Evolutionary conservation across 78 protist genomes (phyloP), one percentile per base, ranked within the genome.

Genomic region (Polysphondylium violaceum): DNA sequence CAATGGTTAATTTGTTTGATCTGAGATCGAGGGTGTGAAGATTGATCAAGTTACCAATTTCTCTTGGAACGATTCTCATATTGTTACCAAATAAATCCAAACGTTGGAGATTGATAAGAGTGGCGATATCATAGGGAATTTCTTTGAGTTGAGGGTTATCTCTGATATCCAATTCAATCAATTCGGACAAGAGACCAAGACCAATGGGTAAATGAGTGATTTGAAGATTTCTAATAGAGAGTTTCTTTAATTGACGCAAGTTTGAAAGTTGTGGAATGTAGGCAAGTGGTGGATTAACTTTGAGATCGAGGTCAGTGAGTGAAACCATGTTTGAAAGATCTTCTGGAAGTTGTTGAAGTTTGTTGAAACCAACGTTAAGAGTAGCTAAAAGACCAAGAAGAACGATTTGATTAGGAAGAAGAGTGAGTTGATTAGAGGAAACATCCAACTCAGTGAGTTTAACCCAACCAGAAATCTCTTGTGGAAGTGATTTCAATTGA

Each of bases 111-210:
- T 81, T 81, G 74, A 59, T 69, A 19, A 92, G 74, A 1, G 87
- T 65, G 29, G 92, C 92, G 38, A 92, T 74, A 86, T 92, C 93
- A 14, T 81, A 81, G 17, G 90, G 87, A 14, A 78, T 74, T 55
- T 88, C 87, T 72, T 76, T 76, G 73, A 92, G 85, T 65, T 92
- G 86, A 43, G 88, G 75, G 86, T 92, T 92, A 51, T 92, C 95
- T 19, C 95, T 41, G 9, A 92, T 67, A 23, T 92, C 95, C 40
- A 92, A 53, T 50, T 92, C 95, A 3, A 51, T 51, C 38, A 92
- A 38, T 16, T 77, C 79, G 5, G 68, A 40, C 31, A 92, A 71
- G 1, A 74, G 8, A 47, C 88, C 89, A 19, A 88, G 41, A 72
- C 88, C 94, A 53, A 73, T 56, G 16, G 94, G 94, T 19, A 88